Percentiles rank a stretch among this genome's conserved stretches.
These are phyloP conservation scores for Penicillium malachiteum DNA, from an alignment of 495 filamentous ascomycete species.

Conservation along the genomic window DNA sequence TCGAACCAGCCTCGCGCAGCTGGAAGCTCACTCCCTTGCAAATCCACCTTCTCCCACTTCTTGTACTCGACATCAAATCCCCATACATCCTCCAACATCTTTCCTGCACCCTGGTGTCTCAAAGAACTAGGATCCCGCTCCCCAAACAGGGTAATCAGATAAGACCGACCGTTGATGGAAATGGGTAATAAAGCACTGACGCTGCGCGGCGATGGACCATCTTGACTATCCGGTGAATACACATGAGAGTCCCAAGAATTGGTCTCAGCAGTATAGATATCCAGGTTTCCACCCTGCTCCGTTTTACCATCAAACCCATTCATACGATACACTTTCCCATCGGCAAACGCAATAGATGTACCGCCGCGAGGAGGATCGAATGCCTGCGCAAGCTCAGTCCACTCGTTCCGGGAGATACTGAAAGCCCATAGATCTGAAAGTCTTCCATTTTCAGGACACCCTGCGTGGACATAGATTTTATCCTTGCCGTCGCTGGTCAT, in stretches of 20 bases:
- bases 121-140: slow-evolving; percentile 60
- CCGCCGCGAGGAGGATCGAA: slow-evolving; percentile 63
- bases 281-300: slow-evolving; percentile 65
- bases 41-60: slow-evolving; percentile 51
- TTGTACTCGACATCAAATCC: slow-evolving; percentile 60
- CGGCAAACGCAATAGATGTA: slow-evolving; percentile 56
- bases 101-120: slow-evolving; percentile 66
- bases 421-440: slow-evolving; percentile 73
- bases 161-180: slow-evolving; percentile 52
- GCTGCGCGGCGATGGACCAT: slow-evolving; percentile 36
- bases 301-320: slow-evolving; percentile 68
- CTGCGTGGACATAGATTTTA: slow-evolving; percentile 68
- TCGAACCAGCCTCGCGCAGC: slow-evolving; percentile 46
- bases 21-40: slow-evolving; percentile 45
- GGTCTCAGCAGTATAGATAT: slow-evolving; percentile 44
- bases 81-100: slow-evolving; percentile 73
- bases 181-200: slow-evolving; percentile 47
- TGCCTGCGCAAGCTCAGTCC: slow-evolving; percentile 61
- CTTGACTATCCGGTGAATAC: slow-evolving; percentile 47
- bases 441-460: slow-evolving; percentile 58
- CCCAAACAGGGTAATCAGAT: slow-evolving; percentile 66
- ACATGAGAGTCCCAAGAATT: slow-evolving; percentile 46
- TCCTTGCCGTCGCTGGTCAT: slow-evolving; percentile 48
- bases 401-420: slow-evolving; percentile 54
- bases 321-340: slow-evolving; percentile 64